Base-by-base conservation (phyloP, 176 grass and related monocot species). In the Oryza meyeriana region DNA sequence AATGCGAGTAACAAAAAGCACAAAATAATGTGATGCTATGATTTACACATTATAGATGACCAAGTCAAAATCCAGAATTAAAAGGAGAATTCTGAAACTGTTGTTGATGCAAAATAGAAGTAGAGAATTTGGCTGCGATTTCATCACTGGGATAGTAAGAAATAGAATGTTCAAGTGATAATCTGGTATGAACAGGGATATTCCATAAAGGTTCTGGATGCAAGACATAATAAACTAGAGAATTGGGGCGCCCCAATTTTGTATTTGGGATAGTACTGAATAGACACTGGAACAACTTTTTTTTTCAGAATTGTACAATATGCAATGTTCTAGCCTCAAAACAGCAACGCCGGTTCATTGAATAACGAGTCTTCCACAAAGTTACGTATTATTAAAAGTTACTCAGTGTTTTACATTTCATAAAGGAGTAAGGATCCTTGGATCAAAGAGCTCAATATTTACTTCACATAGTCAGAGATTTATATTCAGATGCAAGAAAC, bases 321-420 rank as follows among this genome's bases (percentile, higher is more conserved):
- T 72, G 32, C 16, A 83, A 87, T 83, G 18, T 73, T 88, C 74
- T 66, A 35, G 29, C 12, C 18, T 44, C 80, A 45, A 73, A 78
- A 26, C 24, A 81, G 61, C 68, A 35, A 44, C 28, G 5, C 66
- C 20, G 55, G 24, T 45, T 69, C 6, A 67, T 35, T 64, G 10
- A 0, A 63, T 61, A 82, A 77, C 4, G 34, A 34, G 29, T 65
- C 34, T 79, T 28, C 13, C 78, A 76, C 32, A 72, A 24, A 71
- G 65, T 17, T 61, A 58, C 39, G 47, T 30, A 69, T 61, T 67
- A 74, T 66, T 41, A 71, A 72, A 14, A 31, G 1, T 65, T 76
- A 2, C 27, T 69, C 3, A 84, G 34, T n/a, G 45, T 35, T 67
- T 45, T 47, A n/a, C 32, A 61, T 78, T 61, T 39, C 1, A 17